Conservation (phyloP, 1,284 basidiomycete species). For the Ceratobasidium sp. region DNA sequence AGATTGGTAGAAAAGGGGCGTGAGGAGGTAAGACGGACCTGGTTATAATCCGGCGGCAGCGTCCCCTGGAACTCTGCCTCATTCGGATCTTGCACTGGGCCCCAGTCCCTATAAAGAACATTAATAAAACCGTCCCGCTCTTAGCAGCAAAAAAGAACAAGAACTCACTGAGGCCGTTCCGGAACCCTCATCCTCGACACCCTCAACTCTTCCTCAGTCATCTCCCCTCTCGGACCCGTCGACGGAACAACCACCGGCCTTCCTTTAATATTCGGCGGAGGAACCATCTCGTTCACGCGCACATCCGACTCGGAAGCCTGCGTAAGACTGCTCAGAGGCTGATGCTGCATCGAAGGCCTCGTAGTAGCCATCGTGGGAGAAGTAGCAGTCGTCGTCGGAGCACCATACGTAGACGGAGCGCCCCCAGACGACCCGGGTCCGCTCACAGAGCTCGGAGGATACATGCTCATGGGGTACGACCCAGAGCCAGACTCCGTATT, state of each 20-base stretch:
- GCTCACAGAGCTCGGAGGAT: slow-evolving; percentile 35
- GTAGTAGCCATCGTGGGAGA: no score
- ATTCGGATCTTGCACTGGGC: slow-evolving; percentile 15
- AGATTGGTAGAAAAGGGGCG: background rate
- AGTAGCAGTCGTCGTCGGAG: background rate
- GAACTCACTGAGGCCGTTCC: slow-evolving; percentile 26
- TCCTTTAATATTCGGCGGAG: slow-evolving; percentile 27
- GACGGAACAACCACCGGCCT: background rate
- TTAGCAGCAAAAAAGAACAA: background rate
- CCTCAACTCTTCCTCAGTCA: slow-evolving; percentile 37
- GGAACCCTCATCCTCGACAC: slow-evolving; percentile 28
- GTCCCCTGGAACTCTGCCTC: slow-evolving; percentile 4
- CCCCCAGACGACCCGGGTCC: slow-evolving; percentile 17
- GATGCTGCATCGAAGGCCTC: slow-evolving; percentile 11
- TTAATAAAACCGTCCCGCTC: background rate
- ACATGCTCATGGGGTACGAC: slow-evolving; percentile 28
- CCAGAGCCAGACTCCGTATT: background rate
- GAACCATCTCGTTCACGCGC: slow-evolving; percentile 24
- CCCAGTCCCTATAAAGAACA: slow-evolving; percentile 22
- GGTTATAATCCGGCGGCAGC: slow-evolving; percentile 30
- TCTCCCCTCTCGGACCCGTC: slow-evolving; percentile 8
- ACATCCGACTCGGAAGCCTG: slow-evolving; percentile 17
- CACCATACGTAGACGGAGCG: slow-evolving; percentile 6
- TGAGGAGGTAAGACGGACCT: slow-evolving; percentile 1
- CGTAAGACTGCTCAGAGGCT: slow-evolving; percentile 14